Evolutionary conservation across 176 grass and related monocot species (phyloP).

Genomic region (Oropetium thomaeum): DNA sequence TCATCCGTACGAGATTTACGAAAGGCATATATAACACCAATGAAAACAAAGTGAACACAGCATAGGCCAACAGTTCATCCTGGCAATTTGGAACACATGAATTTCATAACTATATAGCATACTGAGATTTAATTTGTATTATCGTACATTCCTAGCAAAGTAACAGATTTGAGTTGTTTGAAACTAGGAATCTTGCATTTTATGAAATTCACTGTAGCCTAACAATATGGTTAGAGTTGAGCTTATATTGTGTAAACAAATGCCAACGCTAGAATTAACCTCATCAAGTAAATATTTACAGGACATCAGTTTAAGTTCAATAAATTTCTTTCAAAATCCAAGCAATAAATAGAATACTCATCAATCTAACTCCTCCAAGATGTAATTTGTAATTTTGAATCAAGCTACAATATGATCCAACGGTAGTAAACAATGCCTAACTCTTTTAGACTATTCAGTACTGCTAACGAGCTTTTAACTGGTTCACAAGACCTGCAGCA

Average conservation of each 20-base stretch:
- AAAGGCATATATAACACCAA: not conserved
- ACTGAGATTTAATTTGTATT: not conserved
- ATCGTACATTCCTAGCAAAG: not conserved
- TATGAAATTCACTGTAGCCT: not conserved
- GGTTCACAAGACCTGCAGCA: not conserved
- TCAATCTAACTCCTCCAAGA: slow-evolving; percentile 6
- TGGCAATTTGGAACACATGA: not conserved
- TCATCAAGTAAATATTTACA: not conserved
- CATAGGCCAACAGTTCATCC: not conserved
- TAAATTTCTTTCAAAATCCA: not conserved
- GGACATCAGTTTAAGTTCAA: not conserved
- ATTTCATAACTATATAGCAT: slow-evolving; percentile 22
- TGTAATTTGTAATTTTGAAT: slow-evolving; percentile 2
- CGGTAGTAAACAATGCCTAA: slow-evolving; percentile 10
- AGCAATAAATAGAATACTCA: slow-evolving; percentile 15
- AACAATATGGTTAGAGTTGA: not conserved
- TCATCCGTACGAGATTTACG: not conserved
- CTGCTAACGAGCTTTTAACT: not conserved
- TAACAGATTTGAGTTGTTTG: not conserved
- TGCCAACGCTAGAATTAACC: not conserved
- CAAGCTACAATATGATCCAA: too few relatives aligned
- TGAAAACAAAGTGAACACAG: not conserved
- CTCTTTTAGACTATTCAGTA: not conserved
- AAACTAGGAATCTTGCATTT: not conserved
- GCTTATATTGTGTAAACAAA: not conserved